Evolutionary conservation across 345 rosid genomes (phyloP).

Genomic region (Camelina hispida): DNA sequence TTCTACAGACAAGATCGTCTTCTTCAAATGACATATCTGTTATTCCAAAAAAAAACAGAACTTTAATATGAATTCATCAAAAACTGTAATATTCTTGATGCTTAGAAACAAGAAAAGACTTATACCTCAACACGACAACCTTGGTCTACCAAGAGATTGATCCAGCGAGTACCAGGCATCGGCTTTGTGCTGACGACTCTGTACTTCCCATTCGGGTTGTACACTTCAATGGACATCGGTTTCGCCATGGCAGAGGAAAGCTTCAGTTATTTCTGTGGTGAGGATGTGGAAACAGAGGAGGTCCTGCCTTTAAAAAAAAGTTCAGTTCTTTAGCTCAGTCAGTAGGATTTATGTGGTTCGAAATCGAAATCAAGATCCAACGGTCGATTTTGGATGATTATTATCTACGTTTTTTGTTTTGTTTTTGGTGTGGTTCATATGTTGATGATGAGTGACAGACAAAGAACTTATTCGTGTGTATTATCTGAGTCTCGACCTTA

Average conservation of each 20-base stretch:
- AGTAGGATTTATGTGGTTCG: constrained; percentile 32
- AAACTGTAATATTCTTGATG: neutral
- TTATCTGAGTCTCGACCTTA: constrained; percentile 44
- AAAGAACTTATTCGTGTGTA: constrained; percentile 20
- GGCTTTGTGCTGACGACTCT: constrained; percentile 95
- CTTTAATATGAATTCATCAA: neutral
- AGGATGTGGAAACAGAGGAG: constrained; percentile 20
- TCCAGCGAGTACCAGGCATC: constrained; percentile 99
- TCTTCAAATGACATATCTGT: constrained; percentile 90
- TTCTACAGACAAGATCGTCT: constrained; percentile 91
- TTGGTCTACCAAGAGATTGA: constrained; percentile 84
- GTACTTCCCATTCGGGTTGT: constrained; percentile 89
- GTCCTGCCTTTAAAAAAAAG: constrained; percentile 5
- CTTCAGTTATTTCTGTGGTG: constrained; percentile 15
- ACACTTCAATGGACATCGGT: constrained; percentile 89
- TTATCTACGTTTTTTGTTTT: constrained; percentile 17
- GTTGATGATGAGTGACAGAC: constrained; percentile 11
- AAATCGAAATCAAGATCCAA: constrained; percentile 37
- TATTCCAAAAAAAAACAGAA: neutral
- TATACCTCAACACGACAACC: constrained; percentile 92
- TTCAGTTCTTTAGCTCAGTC: constrained; percentile 20
- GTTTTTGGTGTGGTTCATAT: constrained; percentile 18
- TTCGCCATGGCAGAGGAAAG: constrained; percentile 65
- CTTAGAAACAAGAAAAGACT: constrained; percentile 4
- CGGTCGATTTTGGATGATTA: constrained; percentile 36